Base-by-base conservation (phyloP, 2,329 filamentous ascomycete genomes). In the Colletotrichum tamarilloi region DNA sequence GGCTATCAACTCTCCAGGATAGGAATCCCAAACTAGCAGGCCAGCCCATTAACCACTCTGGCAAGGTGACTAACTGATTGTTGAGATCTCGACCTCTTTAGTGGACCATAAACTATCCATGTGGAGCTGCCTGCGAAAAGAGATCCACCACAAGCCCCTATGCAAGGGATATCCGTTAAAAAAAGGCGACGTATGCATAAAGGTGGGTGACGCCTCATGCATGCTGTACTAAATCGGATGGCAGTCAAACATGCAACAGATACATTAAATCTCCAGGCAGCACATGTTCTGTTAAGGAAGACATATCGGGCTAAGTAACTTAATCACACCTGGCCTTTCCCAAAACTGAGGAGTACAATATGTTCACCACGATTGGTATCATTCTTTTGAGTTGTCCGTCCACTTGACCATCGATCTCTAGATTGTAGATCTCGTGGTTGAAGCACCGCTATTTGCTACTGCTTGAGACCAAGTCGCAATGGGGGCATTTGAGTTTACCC, bases 31-130 rank as follows among this genome's bases (percentile, higher is more conserved):
- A 65, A 49, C 38, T 73, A 73, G 70, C 70, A 73, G 70, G 70
- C 66, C 70, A 73, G 70, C 66, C 70, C 70, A 73, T 73, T 73
- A 73, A 73, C 70, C 70, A 73, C 70, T 73, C 70, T 73, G 70
- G 70, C 70, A 73, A 73, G 60, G 66, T 63, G 66, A 73, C 70
- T 57, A 14, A 69, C 6, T 32, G n/a, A 8, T 14, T 59, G 24
- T 0, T 2, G 3, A 0, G 0, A 0, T 8, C 4, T 3, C 38
- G 1, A 3, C 0, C 6, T n/a, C 0, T 19, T 2, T 9, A 46
- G 19, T 46, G 42, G 42, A 46, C 0, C 0, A n/a, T 46, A n/a
- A 5, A 16, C 35, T 16, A 9, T 5, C 5, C 3, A 4, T 6
- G 19, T 6, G 19, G 0, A 9, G 16, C 42, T n/a, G 8, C 16